Base-by-base conservation (phyloP, 352 stramenopile genomes). In the Phytophthora syringae region DNA sequence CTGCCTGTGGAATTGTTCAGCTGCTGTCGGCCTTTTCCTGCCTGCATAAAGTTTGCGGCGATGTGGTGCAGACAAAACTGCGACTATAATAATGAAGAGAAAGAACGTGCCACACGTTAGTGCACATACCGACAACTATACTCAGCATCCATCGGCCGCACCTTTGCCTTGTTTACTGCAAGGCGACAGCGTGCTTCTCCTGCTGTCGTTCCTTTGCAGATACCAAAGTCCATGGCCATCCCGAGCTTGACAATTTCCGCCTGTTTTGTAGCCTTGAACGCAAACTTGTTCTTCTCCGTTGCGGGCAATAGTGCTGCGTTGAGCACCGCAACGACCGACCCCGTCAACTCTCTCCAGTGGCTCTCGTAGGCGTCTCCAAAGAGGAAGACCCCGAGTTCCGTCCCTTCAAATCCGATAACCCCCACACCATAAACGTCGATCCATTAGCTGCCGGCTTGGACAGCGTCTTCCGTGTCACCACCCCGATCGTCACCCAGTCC, bases 401-500 rank as follows among this genome's bases (percentile, higher is more conserved):
- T 89, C 40, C 66, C 80, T 7, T 82, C 72, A 95, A 57, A 45
- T 95, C 82, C 13, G 86, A 90, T 25, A 95, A 65, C 13, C 74
- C 82, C 87, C 87, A 95, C 13, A 93, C 87, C 72, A 93, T 87
- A 59, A 92, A 95, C 18, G 83, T 82, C 12, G 74, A 84, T 32
- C 84, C 84, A 59, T 84, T 90, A 16, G 80, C 60, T 11, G 80
- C 53, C 34, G 84, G 75, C 49, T 92, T 90, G 30, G 85, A 90
- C 40, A 89, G 55, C 13, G 82, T 91, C 63, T 93, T 95, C 39
- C 84, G 71, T 25, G 75, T 76, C 27, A 93, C 55, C 16, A 93
- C 87, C 24, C 84, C 87, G 56, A 95, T 92, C 34, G 83, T 93
- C 40, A 93, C 84, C 87, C 87, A 95, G 53, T 95, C 87, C 7